Conservation (phyloP, 176 grass and related monocot species). For the Elaeis guineensis region DNA sequence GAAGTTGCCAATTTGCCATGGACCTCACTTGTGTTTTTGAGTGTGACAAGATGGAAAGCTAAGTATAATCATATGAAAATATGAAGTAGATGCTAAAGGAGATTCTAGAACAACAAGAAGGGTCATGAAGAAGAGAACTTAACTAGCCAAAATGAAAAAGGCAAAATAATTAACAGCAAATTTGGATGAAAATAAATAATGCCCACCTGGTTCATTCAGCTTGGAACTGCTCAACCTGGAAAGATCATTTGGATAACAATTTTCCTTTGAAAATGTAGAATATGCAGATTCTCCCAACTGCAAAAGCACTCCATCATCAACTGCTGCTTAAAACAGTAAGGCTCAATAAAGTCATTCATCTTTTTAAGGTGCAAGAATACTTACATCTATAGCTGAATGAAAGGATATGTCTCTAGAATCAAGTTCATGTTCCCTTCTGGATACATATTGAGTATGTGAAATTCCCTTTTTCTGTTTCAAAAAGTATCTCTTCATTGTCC, state of each 20-base stretch:
- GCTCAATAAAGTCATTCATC: too few species aligned
- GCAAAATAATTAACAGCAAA: too few species aligned
- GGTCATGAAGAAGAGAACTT: too few species aligned
- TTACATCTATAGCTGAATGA: constrained; percentile 29
- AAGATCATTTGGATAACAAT: constrained; percentile 20
- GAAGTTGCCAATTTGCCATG: too few species aligned
- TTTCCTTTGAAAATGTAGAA: constrained; percentile 17
- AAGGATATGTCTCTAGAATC: constrained; percentile 24
- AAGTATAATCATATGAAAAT: too few species aligned
- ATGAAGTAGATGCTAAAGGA: too few species aligned
- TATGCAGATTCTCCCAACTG: constrained; percentile 24
- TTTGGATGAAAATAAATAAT: constrained; percentile 8
- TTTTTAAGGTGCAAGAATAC: constrained; percentile 8
- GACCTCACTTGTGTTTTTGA: too few species aligned
- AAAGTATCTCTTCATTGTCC: constrained; percentile 12
- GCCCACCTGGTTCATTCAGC: constrained; percentile 25
- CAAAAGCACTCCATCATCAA: constrained; percentile 13
- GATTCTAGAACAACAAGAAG: too few species aligned
- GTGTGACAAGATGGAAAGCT: too few species aligned
- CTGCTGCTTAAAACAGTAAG: constrained; percentile 5
- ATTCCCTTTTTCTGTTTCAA: constrained; percentile 31
- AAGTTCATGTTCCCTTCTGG: constrained; percentile 22
- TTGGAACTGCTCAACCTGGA: background rate
- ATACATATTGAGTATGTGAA: constrained; percentile 29
- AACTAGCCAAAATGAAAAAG: too few species aligned